A percentile compares a stretch with the other conserved stretches of the same genome.
Evolutionary conservation across 345 rosid species (phyloP).

Genomic region (Salix exigua): DNA sequence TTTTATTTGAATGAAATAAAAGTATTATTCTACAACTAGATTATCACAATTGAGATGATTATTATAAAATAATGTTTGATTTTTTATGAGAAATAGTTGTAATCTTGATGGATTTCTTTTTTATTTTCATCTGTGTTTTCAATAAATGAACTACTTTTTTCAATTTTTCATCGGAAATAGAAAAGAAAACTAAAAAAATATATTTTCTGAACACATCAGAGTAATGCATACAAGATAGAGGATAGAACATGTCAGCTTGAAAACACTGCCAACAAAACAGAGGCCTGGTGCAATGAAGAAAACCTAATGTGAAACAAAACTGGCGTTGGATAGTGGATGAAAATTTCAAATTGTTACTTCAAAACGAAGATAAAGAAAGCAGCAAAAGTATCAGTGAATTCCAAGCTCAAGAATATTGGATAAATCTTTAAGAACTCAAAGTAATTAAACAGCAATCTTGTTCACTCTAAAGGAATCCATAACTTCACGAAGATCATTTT

Average conservation of each 20-base stretch:
- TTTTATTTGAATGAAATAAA: too few relatives aligned
- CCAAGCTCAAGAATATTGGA: not conserved
- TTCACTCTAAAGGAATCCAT: slow-evolving; percentile 91
- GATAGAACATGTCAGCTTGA: not conserved
- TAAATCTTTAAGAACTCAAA: not conserved
- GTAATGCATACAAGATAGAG: not conserved
- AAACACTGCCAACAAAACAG: not conserved
- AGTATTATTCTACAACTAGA: too few relatives aligned
- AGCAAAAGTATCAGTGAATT: not conserved
- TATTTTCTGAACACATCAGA: too few relatives aligned
- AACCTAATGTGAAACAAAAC: not conserved
- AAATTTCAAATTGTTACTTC: not conserved
- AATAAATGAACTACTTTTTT: too few relatives aligned
- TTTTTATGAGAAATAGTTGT: too few relatives aligned
- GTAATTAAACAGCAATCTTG: slow-evolving; percentile 41
- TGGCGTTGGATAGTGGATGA: not conserved
- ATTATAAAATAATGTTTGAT: too few relatives aligned
- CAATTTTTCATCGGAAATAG: too few relatives aligned
- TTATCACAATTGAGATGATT: too few relatives aligned
- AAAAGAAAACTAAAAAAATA: too few relatives aligned
- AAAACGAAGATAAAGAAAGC: not conserved
- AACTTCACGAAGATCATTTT: slow-evolving; percentile 72
- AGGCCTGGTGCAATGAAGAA: not conserved
- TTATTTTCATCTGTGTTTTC: too few relatives aligned
- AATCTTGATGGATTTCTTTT: too few relatives aligned